Conservation (phyloP, 345 rosid species). For the Gynandropsis gynandra region DNA sequence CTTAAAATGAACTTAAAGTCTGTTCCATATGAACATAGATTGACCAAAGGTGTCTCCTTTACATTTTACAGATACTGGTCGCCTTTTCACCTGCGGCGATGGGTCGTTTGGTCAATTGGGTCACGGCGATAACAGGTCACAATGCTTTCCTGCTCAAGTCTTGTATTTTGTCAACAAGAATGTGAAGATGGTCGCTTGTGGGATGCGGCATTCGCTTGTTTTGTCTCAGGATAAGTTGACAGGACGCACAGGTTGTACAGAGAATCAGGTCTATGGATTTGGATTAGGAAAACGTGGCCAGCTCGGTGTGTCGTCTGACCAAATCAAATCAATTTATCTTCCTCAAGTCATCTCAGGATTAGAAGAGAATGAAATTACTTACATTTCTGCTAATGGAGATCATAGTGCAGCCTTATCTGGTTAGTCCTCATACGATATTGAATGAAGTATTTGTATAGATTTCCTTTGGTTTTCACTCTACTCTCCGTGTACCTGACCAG, state of each 20-base stretch:
- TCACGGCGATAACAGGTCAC: slow-evolving; percentile 59
- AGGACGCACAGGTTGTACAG: slow-evolving; percentile 25
- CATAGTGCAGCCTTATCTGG: slow-evolving; percentile 75
- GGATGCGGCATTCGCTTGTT: slow-evolving; percentile 93
- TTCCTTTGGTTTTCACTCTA: neutral
- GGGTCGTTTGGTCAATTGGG: slow-evolving; percentile 97
- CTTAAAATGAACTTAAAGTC: neutral
- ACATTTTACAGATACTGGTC: slow-evolving; percentile 38
- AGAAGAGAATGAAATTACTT: slow-evolving; percentile 39
- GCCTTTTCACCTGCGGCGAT: slow-evolving; percentile 76
- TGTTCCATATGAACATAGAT: neutral
- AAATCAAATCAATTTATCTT: slow-evolving; percentile 36
- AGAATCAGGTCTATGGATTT: slow-evolving; percentile 57
- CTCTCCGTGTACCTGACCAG: slow-evolving; percentile 33
- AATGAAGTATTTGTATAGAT: neutral
- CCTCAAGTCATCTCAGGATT: slow-evolving; percentile 52
- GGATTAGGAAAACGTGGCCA: slow-evolving; percentile 91
- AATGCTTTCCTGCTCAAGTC: slow-evolving; percentile 49
- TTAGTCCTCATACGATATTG: slow-evolving; percentile 21
- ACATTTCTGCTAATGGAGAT: slow-evolving; percentile 73
- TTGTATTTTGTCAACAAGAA: slow-evolving; percentile 42
- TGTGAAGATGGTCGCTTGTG: slow-evolving; percentile 67
- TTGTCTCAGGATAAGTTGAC: slow-evolving; percentile 40
- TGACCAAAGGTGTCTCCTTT: neutral
- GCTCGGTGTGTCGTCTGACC: slow-evolving; percentile 45